Evolutionary conservation across 768 basidiomycete species (phyloP).

Genomic region (Neoboletus brunneissimus): DNA sequence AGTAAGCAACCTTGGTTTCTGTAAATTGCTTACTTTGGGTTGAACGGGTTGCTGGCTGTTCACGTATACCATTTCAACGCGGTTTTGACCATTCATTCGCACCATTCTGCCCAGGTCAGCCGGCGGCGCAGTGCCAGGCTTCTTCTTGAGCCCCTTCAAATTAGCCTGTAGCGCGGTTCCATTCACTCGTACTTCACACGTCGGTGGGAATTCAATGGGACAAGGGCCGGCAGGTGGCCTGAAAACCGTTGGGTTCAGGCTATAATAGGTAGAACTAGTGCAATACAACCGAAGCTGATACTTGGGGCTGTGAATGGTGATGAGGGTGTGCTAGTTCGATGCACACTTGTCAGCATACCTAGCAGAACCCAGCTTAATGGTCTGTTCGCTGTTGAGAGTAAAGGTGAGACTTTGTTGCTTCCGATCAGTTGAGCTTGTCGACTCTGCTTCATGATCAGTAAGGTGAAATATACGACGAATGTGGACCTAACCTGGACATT

Average conservation of each 20-base stretch:
- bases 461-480: not conserved
- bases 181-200: slow-evolving; percentile 90
- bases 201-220: slow-evolving; percentile 87
- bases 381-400: slow-evolving; percentile 63
- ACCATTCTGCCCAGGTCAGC: slow-evolving; percentile 56
- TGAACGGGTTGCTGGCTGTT: slow-evolving; percentile 79
- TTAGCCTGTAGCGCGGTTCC: slow-evolving; percentile 63
- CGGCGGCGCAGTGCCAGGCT: slow-evolving; percentile 91
- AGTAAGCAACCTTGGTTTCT: slow-evolving; percentile 1
- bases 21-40: slow-evolving; percentile 53
- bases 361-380: slow-evolving; percentile 53
- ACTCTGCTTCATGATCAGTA: slow-evolving; percentile 47
- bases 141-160: slow-evolving; percentile 92
- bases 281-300: slow-evolving; percentile 87
- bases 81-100: slow-evolving; percentile 49
- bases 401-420: slow-evolving; percentile 61
- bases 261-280: slow-evolving; percentile 78
- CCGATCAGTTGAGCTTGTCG: slow-evolving; percentile 74
- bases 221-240: slow-evolving; percentile 53
- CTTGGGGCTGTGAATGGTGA: slow-evolving; percentile 44
- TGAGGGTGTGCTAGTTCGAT: slow-evolving; percentile 8
- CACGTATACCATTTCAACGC: slow-evolving; percentile 85
- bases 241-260: slow-evolving; percentile 47
- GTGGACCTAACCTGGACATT: slow-evolving; percentile 70
- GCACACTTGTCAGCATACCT: slow-evolving; percentile 42